Percentiles rank a stretch among this genome's conserved stretches.
phyloP scores from a whole-genome alignment of 257 asterid species.

The Solanum medicagineum region DNA sequence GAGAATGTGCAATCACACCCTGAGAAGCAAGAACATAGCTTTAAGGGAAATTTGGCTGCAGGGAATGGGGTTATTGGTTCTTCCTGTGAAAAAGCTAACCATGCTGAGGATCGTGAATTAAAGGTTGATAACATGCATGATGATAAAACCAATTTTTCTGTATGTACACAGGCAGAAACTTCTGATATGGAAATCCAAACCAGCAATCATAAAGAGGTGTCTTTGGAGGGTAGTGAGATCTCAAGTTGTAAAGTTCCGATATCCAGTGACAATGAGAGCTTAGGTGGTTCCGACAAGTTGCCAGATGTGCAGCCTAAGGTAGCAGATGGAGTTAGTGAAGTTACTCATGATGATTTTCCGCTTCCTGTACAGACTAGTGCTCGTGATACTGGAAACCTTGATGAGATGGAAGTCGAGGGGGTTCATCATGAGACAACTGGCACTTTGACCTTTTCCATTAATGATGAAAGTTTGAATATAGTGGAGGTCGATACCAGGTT shows the following conservation, averaged over 20 bases:
- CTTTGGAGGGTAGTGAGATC: constrained; percentile 10
- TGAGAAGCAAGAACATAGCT: not conserved
- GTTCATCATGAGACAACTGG: constrained; percentile 1
- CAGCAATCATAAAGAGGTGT: constrained; percentile 7
- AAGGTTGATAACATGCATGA: not conserved
- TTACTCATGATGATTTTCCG: constrained; percentile 10
- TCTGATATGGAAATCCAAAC: constrained; percentile 2
- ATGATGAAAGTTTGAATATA: constrained; percentile 4
- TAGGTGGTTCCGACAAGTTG: constrained; percentile 5
- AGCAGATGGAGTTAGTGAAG: not conserved
- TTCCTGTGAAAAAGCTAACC: not conserved
- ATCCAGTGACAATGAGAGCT: constrained; percentile 11
- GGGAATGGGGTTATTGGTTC: not conserved
- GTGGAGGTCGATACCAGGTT: constrained; percentile 7
- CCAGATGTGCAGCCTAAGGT: constrained; percentile 4
- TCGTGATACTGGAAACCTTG: constrained; percentile 23
- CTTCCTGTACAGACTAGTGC: constrained; percentile 15
- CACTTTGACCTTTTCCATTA: constrained; percentile 9
- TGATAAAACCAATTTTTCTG: not conserved
- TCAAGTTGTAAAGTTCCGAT: constrained; percentile 9
- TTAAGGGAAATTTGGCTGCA: constrained; percentile 1
- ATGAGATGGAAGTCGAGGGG: constrained; percentile 27
- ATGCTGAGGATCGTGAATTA: not conserved
- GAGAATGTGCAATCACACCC: not conserved
- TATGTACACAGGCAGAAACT: not conserved